These are phyloP conservation scores for Colletotrichum paranaense DNA, from an alignment of 2,329 filamentous ascomycete genomes.

Conservation along the genomic window DNA sequence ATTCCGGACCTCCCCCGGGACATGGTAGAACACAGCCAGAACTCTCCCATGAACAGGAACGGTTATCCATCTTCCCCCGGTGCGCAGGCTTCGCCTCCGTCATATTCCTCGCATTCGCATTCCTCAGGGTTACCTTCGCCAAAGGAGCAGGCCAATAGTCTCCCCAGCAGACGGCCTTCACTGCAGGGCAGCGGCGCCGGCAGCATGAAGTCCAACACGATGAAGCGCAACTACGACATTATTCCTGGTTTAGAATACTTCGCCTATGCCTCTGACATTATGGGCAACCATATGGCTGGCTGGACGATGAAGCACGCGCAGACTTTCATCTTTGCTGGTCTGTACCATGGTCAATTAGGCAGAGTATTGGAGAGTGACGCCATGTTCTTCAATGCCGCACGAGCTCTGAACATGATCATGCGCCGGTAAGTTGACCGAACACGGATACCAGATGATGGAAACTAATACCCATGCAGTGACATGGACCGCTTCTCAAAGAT, in stretches of 20 bases:
- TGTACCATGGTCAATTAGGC: conserved; percentile 91
- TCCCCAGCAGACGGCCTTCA: conserved; percentile 61
- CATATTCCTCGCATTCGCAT: conserved; percentile 54
- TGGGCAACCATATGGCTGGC: conserved; percentile 83
- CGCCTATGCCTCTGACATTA: conserved; percentile 84
- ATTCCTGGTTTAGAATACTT: conserved; percentile 94
- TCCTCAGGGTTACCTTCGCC: conserved; percentile 64
- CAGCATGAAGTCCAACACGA: conserved; percentile 28
- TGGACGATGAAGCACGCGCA: conserved; percentile 87
- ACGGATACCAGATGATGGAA: neutral
- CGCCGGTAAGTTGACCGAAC: conserved; percentile 69
- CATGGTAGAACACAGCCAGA: conserved; percentile 51
- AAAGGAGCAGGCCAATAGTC: conserved; percentile 58
- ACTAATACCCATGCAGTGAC: conserved; percentile 49
- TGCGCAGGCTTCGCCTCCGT: conserved; percentile 65
- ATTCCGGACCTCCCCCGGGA: conserved; percentile 62
- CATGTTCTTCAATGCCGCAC: conserved; percentile 67
- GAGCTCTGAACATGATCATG: conserved; percentile 76
- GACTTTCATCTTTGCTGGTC: conserved; percentile 82
- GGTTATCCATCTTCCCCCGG: conserved; percentile 62
- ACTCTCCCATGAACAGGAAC: conserved; percentile 54
- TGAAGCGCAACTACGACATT: conserved; percentile 78
- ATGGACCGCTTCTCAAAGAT: conserved; percentile 59
- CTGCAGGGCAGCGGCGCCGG: conserved; percentile 53
- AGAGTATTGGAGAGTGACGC: conserved; percentile 86